Evolutionary conservation across 192 early-diverging fungal genomes (phyloP).

Genomic region (Piromyces sp.): DNA sequence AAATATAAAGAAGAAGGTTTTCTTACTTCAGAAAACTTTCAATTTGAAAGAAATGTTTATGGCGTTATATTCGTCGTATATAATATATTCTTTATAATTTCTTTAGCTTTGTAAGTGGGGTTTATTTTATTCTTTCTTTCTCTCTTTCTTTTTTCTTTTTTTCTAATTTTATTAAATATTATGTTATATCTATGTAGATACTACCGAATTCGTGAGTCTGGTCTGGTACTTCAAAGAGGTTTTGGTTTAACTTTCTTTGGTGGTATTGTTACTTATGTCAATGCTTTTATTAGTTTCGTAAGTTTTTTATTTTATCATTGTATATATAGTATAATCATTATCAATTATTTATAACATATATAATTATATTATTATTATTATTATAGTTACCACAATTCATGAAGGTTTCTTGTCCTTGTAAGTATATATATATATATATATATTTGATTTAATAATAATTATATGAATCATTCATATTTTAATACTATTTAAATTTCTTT

Average conservation of each 20-base stretch:
- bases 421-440: not conserved
- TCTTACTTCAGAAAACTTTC: not conserved
- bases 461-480: too few relatives aligned
- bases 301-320: too few relatives aligned
- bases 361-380: not conserved
- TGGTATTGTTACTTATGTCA: not conserved
- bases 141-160: too few relatives aligned
- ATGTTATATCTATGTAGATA: too few relatives aligned
- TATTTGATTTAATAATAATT: too few relatives aligned
- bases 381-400: not conserved
- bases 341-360: too few relatives aligned
- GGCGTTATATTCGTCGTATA: not conserved
- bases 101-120: not conserved
- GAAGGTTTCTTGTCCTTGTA: not conserved
- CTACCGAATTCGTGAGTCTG: not conserved
- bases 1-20: not conserved
- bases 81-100: not conserved
- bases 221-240: not conserved
- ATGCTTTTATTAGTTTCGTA: not conserved
- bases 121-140: too few relatives aligned
- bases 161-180: too few relatives aligned
- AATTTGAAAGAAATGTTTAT: not conserved
- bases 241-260: not conserved
- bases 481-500: too few relatives aligned
- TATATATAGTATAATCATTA: too few relatives aligned